Evolutionary conservation across 768 basidiomycete species (phyloP), one percentile per base, ranked within the genome.

Genomic region (Russula griseocarnosa): DNA sequence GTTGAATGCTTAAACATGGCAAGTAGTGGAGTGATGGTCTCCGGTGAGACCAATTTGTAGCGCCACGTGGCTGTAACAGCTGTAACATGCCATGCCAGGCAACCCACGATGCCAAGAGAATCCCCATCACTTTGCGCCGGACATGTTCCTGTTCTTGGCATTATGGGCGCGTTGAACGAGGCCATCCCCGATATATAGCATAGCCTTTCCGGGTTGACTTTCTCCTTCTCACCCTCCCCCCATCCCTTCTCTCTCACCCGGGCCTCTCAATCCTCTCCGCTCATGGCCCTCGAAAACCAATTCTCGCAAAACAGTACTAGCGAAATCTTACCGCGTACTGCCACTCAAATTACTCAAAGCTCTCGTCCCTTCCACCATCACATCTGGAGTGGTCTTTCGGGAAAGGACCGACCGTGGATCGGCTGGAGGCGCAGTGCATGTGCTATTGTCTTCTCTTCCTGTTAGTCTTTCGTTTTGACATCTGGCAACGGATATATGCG

Each of bases 311-410:
- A 53, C 34, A 34, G 34, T 34, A 34, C 34, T 8, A 10, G 16
- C 13, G 51, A 5, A 46, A 28, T 18, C 0, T 50, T 53, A 34
- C 49, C 50, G n/a, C 40, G 8, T 14, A 44, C 20, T 8, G 22
- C 3, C 8, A 18, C 26, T n/a, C n/a, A n/a, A n/a, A n/a, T n/a
- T 5, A 30, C 30, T 32, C 20, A n/a, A 7, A 3, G 14, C 2
- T 1, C 5, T 55, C 40, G 18, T 30, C 30, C 13, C 8, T 38
- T 14, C 3, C 49, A 38, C 18, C 22, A 14, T 3, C 58, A 59
- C 30, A 7, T 69, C 36, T 69, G 58, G 65, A 55, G 28, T n/a
- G 52, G 68, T 20, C 34, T 69, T 22, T 60, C 16, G 13, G 69
- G 69, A 20, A 69, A 44, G 26, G 61, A 22, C n/a, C 53, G 69